phyloP scores from a whole-genome alignment of 371 early-diverging fungal species.

The Batkoa obscura region DNA sequence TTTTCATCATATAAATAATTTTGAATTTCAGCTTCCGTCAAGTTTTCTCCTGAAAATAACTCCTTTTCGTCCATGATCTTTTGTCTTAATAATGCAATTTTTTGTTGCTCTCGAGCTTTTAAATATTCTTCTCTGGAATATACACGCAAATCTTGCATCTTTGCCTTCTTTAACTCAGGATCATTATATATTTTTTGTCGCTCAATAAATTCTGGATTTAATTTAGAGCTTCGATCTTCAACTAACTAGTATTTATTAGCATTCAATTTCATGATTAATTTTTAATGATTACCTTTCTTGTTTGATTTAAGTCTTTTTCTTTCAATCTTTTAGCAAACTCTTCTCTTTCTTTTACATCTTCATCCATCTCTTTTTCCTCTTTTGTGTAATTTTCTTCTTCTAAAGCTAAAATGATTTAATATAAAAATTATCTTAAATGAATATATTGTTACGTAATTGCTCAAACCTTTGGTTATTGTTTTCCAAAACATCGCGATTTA shows the following conservation, averaged over 20 bases:
- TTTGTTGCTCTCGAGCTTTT: conserved; percentile 65
- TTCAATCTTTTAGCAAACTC: conserved; percentile 69
- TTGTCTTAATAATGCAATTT: conserved; percentile 48
- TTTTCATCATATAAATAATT: conserved; percentile 68
- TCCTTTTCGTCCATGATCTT: conserved; percentile 75
- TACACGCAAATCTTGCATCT: conserved; percentile 55
- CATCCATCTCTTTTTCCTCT: conserved; percentile 32
- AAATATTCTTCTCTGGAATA: conserved; percentile 81
- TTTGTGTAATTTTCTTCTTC: conserved; percentile 19
- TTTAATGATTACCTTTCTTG: conserved; percentile 28
- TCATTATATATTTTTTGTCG: conserved; percentile 70
- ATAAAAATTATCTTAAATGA: too few species aligned
- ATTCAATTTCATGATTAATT: neutral
- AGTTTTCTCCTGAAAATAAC: conserved; percentile 49
- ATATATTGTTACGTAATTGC: too few species aligned
- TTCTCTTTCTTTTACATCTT: conserved; percentile 65
- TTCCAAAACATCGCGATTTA: too few species aligned
- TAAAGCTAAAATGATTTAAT: too few species aligned
- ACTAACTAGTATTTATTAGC: conserved; percentile 18
- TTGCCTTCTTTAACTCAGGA: conserved; percentile 32
- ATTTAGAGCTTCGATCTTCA: conserved; percentile 61
- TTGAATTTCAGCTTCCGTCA: conserved; percentile 55
- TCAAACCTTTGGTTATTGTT: too few species aligned
- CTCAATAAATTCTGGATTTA: conserved; percentile 40
- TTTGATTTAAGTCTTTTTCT: conserved; percentile 63